These are phyloP conservation scores for Cyclotella choctawhatcheeana DNA, from an alignment of 108 stramenopile species.

Conservation along the genomic window DNA sequence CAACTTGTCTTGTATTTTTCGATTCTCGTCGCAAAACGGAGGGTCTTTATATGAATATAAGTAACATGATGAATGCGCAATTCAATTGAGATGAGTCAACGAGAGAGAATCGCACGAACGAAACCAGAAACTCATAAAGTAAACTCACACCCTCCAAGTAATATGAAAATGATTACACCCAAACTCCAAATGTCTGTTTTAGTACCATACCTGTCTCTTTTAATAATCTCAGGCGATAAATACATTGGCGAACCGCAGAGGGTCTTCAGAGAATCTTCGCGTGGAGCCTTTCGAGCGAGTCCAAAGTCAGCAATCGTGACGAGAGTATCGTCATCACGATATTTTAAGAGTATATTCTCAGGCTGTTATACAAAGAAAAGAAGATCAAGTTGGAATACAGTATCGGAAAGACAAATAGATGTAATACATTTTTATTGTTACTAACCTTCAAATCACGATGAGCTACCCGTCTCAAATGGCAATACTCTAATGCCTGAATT, in stretches of 20 bases:
- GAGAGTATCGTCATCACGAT: conserved; percentile 49
- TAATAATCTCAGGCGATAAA: conserved; percentile 33
- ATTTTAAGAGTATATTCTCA: conserved; percentile 82
- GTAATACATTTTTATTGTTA: not conserved
- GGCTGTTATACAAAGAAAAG: conserved; percentile 56
- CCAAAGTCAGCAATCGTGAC: conserved; percentile 89
- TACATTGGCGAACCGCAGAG: conserved; percentile 59
- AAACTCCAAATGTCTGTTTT: conserved; percentile 68
- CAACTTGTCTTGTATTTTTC: conserved; percentile 41
- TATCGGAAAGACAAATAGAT: no score
- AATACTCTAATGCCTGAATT: conserved; percentile 80
- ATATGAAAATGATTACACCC: conserved; percentile 92
- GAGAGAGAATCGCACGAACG: no score
- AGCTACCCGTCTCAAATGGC: conserved; percentile 78
- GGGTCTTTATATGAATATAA: no score
- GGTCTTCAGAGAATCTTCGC: conserved; percentile 37
- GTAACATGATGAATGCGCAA: no score
- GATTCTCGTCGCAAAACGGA: conserved; percentile 79
- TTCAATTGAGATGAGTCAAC: no score
- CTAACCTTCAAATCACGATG: conserved; percentile 86
- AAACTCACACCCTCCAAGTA: conserved; percentile 73
- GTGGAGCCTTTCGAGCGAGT: conserved; percentile 54
- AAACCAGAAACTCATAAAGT: no score
- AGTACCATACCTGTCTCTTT: conserved; percentile 12
- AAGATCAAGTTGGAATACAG: not conserved